Percentiles rank a stretch among this genome's conserved stretches.
These are phyloP conservation scores for Cercospora sojina DNA, from an alignment of 2,329 filamentous ascomycete genomes.

Conservation along the genomic window DNA sequence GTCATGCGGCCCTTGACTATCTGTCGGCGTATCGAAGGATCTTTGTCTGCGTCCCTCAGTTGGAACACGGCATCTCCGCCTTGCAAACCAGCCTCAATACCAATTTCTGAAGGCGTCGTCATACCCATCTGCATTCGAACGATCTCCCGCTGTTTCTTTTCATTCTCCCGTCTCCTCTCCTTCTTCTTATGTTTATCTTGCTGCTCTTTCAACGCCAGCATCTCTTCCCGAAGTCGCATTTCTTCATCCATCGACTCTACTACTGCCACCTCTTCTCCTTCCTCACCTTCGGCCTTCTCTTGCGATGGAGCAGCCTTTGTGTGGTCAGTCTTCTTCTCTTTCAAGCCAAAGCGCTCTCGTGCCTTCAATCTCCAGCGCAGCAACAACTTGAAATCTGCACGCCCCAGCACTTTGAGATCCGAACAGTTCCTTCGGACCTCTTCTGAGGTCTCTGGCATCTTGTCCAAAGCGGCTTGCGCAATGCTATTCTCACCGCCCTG, in stretches of 20 bases:
- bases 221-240: slow-evolving; percentile 80
- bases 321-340: slow-evolving; percentile 62
- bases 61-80: slow-evolving; percentile 77
- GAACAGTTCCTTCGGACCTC: slow-evolving; percentile 77
- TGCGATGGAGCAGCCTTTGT: slow-evolving; percentile 39
- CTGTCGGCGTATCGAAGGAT: slow-evolving; percentile 66
- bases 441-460: slow-evolving; percentile 79
- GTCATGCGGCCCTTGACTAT: slow-evolving; percentile 74
- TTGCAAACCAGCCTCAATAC: slow-evolving; percentile 65
- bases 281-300: slow-evolving; percentile 39
- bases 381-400: slow-evolving; percentile 90
- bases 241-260: slow-evolving; percentile 94
- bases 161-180: slow-evolving; percentile 82
- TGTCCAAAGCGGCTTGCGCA: slow-evolving; percentile 79
- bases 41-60: slow-evolving; percentile 77
- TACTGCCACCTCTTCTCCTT: slow-evolving; percentile 67
- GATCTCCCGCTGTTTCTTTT: slow-evolving; percentile 90
- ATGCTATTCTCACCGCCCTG: slow-evolving; percentile 75
- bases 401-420: slow-evolving; percentile 85
- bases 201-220: slow-evolving; percentile 78
- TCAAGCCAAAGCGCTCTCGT: slow-evolving; percentile 84
- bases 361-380: slow-evolving; percentile 87
- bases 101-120: slow-evolving; percentile 93
- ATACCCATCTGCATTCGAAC: slow-evolving; percentile 97
- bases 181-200: slow-evolving; percentile 75